These are phyloP conservation scores for Spathaspora passalidarum DNA, from an alignment of 805 yeast species.

Conservation along the genomic window DNA sequence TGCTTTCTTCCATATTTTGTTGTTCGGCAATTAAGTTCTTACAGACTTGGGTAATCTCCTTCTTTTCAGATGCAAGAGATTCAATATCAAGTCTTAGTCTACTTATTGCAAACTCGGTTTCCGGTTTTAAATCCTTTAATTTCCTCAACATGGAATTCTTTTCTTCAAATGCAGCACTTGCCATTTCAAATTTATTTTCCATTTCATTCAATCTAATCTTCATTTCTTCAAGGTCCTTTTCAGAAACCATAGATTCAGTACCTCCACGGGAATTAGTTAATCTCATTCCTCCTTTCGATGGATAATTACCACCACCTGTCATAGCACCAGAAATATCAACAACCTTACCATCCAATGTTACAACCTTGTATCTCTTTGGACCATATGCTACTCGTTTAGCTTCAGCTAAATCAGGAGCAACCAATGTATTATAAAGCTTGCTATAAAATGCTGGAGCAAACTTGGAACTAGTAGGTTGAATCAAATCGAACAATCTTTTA, in stretches of 20 bases:
- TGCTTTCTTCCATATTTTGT: conserved; percentile 23
- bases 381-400: conserved; percentile 92
- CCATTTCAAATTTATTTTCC: conserved; percentile 52
- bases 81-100: conserved; percentile 63
- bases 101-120: conserved; percentile 58
- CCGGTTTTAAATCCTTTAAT: conserved; percentile 66
- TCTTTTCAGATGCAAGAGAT: conserved; percentile 52
- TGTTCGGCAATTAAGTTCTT: conserved; percentile 41
- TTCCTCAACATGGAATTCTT: conserved; percentile 59
- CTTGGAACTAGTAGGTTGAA: conserved; percentile 60
- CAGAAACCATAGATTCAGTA: conserved; percentile 44
- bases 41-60: conserved; percentile 43
- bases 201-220: conserved; percentile 48
- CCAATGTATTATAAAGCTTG: conserved; percentile 82
- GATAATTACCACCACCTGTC: conserved; percentile 89
- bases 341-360: conserved; percentile 86
- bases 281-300: conserved; percentile 75
- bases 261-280: conserved; percentile 27
- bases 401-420: conserved; percentile 70
- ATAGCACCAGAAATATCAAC: conserved; percentile 93
- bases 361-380: conserved; percentile 76
- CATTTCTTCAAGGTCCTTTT: conserved; percentile 49
- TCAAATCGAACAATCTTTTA: conserved; percentile 82
- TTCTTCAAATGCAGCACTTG: conserved; percentile 49
- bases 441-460: conserved; percentile 89